These are phyloP conservation scores for Golovinomyces cichoracearum DNA, from an alignment of 2,329 filamentous ascomycete species.

Conservation along the genomic window DNA sequence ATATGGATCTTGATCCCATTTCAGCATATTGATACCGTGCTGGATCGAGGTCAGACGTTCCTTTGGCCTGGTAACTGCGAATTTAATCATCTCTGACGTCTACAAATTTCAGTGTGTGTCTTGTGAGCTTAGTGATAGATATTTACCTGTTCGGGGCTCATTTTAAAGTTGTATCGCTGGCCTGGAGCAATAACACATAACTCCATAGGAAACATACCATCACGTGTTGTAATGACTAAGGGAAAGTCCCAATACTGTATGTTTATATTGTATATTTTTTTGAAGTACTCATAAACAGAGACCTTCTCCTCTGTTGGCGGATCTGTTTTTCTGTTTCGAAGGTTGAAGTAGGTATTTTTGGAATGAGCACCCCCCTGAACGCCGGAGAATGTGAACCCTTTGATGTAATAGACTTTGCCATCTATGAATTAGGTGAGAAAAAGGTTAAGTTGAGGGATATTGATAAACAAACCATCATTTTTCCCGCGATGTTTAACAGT, in stretches of 20 bases:
- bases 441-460: not conserved
- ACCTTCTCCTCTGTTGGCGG: conserved; percentile 6
- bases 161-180: conserved; percentile 37
- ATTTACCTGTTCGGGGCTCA: conserved; percentile 23
- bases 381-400: conserved; percentile 22
- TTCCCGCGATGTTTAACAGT: conserved; percentile 27
- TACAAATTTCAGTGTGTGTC: conserved; percentile 18
- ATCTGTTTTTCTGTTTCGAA: conserved; percentile 21
- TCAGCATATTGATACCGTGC: conserved; percentile 36
- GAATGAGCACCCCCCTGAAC: conserved; percentile 21
- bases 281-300: conserved; percentile 29
- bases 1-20: conserved; percentile 43
- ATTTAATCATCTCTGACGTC: conserved; percentile 74
- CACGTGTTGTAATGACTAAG: conserved; percentile 29
- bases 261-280: conserved; percentile 25
- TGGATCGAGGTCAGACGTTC: conserved; percentile 44
- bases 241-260: conserved; percentile 26
- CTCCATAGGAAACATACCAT: conserved; percentile 34
- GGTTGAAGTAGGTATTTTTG: conserved; percentile 29
- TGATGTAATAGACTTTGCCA: conserved; percentile 25
- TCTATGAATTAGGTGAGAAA: conserved; percentile 9
- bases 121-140: not conserved
- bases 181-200: conserved; percentile 25
- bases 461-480: conserved; percentile 10
- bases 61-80: conserved; percentile 54